These are phyloP conservation scores for Tubosaeta sp. DNA, from an alignment of 768 basidiomycete species.

Conservation along the genomic window DNA sequence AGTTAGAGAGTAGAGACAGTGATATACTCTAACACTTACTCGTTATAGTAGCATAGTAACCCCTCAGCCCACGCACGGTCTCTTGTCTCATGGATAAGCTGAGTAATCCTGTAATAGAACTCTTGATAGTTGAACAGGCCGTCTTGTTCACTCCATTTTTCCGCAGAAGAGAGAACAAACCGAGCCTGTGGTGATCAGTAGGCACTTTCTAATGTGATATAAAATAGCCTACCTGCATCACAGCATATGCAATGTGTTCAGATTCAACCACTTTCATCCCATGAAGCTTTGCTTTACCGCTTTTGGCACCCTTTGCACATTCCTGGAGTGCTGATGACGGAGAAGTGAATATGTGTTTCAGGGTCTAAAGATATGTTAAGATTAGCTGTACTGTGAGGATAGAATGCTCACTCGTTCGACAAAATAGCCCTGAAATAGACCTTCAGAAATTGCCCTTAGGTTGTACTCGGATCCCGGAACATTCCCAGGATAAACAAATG, in stretches of 20 bases:
- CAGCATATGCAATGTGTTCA: not conserved
- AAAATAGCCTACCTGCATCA: not conserved
- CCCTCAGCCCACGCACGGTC: not conserved
- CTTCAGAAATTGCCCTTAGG: too few relatives aligned
- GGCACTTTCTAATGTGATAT: too few relatives aligned
- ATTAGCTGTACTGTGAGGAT: too few relatives aligned
- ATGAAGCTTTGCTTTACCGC: not conserved
- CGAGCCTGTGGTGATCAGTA: not conserved
- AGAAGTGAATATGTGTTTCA: not conserved
- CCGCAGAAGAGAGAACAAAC: not conserved
- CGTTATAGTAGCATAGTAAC: not conserved
- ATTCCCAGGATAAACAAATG: too few relatives aligned
- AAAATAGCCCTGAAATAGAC: too few relatives aligned
- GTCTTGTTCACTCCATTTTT: constrained; percentile 1
- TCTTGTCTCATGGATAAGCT: not conserved
- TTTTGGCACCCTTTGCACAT: not conserved
- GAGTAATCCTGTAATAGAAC: not conserved
- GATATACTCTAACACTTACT: not conserved
- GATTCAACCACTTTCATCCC: not conserved
- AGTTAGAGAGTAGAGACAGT: not conserved
- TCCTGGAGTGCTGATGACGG: not conserved
- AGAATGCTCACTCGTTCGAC: too few relatives aligned
- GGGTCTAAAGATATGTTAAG: not conserved
- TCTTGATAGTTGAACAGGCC: not conserved
- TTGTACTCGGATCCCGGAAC: too few relatives aligned